Conservation (phyloP, 1,284 basidiomycete genomes). For the Apiotrichum brassicae region DNA sequence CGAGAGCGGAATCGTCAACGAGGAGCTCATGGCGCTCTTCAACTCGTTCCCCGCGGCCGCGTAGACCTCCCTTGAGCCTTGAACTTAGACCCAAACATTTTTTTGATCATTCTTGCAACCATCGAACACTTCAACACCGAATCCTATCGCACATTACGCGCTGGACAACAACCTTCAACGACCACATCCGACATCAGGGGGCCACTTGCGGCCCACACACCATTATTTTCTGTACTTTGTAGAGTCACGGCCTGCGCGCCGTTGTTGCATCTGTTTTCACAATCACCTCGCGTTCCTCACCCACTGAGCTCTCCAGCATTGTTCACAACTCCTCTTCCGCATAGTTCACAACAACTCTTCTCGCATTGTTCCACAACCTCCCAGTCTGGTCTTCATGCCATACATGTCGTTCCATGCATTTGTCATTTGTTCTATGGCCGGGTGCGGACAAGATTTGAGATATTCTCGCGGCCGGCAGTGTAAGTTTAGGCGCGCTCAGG, state of each 20-base stretch:
- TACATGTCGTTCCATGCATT: slow-evolving; percentile 2
- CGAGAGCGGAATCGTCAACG: slow-evolving; percentile 1
- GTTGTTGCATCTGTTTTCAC: slow-evolving; percentile 1
- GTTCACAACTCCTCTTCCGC: too few species aligned
- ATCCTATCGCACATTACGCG: too few species aligned
- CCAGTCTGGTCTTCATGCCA: neutral
- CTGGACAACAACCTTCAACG: too few species aligned
- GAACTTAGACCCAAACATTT: neutral
- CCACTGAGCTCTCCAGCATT: neutral
- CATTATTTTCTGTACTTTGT: neutral
- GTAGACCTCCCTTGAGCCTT: too few species aligned
- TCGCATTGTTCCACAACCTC: too few species aligned
- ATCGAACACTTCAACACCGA: too few species aligned
- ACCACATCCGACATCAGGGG: too few species aligned
- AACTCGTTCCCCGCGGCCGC: slow-evolving; percentile 12
- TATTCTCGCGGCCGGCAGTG: too few species aligned
- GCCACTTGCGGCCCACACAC: too few species aligned
- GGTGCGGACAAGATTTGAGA: neutral
- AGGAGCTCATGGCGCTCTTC: slow-evolving; percentile 18
- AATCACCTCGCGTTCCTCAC: neutral
- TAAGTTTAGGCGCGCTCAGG: too few species aligned
- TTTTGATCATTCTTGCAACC: too few species aligned
- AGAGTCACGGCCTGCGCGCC: neutral
- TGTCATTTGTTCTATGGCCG: neutral
- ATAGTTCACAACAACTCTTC: too few species aligned